phyloP scores from a whole-genome alignment of 768 basidiomycete species.

The Tylopilus felleus region DNA sequence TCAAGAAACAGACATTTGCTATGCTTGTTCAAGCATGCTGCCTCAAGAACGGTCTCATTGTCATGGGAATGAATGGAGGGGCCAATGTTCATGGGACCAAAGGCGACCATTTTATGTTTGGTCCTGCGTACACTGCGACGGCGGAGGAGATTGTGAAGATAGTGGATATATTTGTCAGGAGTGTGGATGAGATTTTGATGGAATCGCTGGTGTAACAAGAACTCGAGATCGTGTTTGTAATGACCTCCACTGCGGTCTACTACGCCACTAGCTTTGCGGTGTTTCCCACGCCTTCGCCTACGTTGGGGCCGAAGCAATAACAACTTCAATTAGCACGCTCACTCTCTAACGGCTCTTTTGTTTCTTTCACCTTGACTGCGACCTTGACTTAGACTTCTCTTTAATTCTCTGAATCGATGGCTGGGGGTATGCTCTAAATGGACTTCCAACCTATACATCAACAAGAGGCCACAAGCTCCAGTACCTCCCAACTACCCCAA shows the following conservation, averaged over 20 bases:
- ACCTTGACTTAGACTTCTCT: slow-evolving; percentile 24
- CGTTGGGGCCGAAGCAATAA: slow-evolving; percentile 21
- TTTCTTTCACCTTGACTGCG: slow-evolving; percentile 26
- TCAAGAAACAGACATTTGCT: slow-evolving; percentile 57
- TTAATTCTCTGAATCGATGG: slow-evolving; percentile 59
- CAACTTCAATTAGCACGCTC: slow-evolving; percentile 25
- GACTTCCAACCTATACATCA: slow-evolving; percentile 76
- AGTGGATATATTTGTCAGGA: slow-evolving; percentile 60
- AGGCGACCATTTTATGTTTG: slow-evolving; percentile 71
- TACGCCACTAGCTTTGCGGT: slow-evolving; percentile 6
- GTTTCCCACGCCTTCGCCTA: slow-evolving; percentile 33
- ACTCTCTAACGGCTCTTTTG: slow-evolving; percentile 10
- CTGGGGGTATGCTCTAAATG: slow-evolving; percentile 88
- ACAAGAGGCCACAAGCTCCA: slow-evolving; percentile 69
- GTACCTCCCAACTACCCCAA: slow-evolving; percentile 42
- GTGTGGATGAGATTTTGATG: slow-evolving; percentile 60
- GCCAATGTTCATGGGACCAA: slow-evolving; percentile 63
- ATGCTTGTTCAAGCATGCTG: slow-evolving; percentile 68
- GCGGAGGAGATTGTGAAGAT: slow-evolving; percentile 66
- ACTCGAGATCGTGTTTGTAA: neutral
- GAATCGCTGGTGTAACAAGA: slow-evolving; percentile 27
- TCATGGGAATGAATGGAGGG: slow-evolving; percentile 74
- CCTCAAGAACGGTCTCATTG: slow-evolving; percentile 61
- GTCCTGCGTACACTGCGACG: slow-evolving; percentile 80
- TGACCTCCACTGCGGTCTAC: neutral